Conservation (phyloP, 225 moss, liverwort and hornwort genomes). For the Polytrichum formosum region DNA sequence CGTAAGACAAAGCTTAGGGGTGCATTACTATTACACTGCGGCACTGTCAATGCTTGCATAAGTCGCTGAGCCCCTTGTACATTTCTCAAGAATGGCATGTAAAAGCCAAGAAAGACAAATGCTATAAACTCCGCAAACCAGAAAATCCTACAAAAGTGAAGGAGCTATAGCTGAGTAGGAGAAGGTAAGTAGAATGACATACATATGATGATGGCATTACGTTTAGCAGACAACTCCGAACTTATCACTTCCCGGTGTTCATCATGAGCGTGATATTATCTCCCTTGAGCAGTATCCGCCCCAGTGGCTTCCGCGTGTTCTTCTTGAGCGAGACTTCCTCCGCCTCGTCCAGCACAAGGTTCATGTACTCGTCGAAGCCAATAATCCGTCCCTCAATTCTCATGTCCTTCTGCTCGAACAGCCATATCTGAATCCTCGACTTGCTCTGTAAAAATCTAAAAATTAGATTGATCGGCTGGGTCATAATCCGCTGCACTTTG, state of each 20-base stretch:
- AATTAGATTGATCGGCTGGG: conserved; percentile 87
- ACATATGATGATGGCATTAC: not conserved
- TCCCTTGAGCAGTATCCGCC: conserved; percentile 58
- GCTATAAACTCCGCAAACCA: not conserved
- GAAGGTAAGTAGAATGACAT: not conserved
- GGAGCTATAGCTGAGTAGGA: not conserved
- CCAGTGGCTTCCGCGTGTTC: conserved; percentile 60
- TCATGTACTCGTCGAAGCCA: conserved; percentile 75
- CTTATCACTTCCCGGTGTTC: conserved; percentile 54
- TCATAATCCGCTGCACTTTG: conserved; percentile 99
- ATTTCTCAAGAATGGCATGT: not conserved
- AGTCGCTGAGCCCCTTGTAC: not conserved
- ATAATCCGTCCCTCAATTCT: conserved; percentile 66
- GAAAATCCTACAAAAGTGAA: not conserved
- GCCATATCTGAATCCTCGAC: conserved; percentile 66
- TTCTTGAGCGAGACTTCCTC: conserved; percentile 69
- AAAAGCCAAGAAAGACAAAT: not conserved
- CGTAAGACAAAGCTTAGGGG: not conserved
- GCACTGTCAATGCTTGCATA: not conserved
- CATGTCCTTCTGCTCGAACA: conserved; percentile 72
- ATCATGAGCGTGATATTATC: conserved; percentile 69
- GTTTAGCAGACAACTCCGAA: not conserved
- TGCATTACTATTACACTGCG: not conserved
- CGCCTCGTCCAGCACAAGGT: conserved; percentile 62
- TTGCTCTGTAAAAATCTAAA: conserved; percentile 65